Base-by-base conservation (phyloP, 257 asterid genomes). In the Petrea volubilis region DNA sequence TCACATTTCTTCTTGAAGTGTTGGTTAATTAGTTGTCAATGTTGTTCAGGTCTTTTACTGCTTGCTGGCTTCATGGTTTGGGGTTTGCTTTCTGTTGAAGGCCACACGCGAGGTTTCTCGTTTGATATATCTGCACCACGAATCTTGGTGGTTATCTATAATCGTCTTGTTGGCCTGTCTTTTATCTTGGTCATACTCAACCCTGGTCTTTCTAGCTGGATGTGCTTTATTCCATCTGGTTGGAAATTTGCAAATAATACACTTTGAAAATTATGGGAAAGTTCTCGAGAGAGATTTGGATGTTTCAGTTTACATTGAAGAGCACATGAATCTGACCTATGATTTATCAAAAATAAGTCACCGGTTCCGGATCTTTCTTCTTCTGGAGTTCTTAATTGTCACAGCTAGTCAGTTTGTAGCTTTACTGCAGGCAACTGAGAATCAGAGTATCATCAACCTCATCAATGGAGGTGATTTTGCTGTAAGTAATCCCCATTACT, bases 381-480 rank as follows among this genome's bases (percentile, higher is more conserved):
- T 92, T 13, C 71, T 90, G 73, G 94, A 92, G 77, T 92, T 89
- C 83, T 67, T 90, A 18, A 56, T 81, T 59, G 76, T 92, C 79
- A 80, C 96, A 21, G 92, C 84, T 57, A 80, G 90, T 78, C 98
- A 89, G 70, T 79, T 88, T 80, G 71, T 80, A 71, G 62, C 96
- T 4, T 80, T 92, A 28, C 64, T 92, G 79, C 89, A 85, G 79
- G 80, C 96, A 67, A 87, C 94, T 8, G 86, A 79, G 78, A 89
- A 92, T 80, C 89, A 72, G 67, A 78, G 93, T 49, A 77, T 86
- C 56, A 84, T 90, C 74, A 92, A 86, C 79, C 61, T 87, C 69
- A 71, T 92, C 62, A 92, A 92, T 75, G 96, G 86, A 66, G 96
- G 96, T 24, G 96, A 92, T 85, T 92, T 92, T 74, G 92, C 69